Percentiles rank a stretch among this genome's conserved stretches.
These are phyloP conservation scores for Alternaria ventricosa DNA, from an alignment of 2,329 filamentous ascomycete genomes.

Conservation along the genomic window DNA sequence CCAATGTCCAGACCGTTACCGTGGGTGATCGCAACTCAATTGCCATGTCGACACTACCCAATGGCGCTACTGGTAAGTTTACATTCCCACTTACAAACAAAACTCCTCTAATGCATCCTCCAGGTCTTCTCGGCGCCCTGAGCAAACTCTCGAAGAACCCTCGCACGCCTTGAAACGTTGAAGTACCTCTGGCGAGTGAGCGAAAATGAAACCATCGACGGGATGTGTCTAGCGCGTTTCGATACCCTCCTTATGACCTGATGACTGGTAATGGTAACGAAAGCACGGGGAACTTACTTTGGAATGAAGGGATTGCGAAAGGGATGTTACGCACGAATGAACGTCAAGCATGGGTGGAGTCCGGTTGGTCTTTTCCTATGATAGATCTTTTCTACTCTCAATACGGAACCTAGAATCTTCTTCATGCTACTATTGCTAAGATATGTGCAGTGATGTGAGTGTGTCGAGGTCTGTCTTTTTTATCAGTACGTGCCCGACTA, in stretches of 20 bases:
- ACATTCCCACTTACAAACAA: too few species aligned
- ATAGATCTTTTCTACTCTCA: constrained; percentile 1
- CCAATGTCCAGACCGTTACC: constrained; percentile 81
- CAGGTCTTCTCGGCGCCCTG: constrained; percentile 41
- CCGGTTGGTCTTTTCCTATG: constrained; percentile 1
- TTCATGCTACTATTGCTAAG: too few species aligned
- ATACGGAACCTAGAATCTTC: not conserved
- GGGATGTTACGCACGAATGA: constrained; percentile 1
- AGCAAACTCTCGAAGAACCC: constrained; percentile 36
- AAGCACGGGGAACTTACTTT: not conserved
- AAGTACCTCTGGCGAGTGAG: not conserved
- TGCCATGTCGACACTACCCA: constrained; percentile 82
- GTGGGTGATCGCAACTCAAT: constrained; percentile 88
- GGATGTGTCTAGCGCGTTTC: constrained; percentile 1
- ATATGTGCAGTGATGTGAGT: too few species aligned
- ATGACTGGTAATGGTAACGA: not conserved
- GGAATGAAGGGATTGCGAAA: not conserved
- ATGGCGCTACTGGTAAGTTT: constrained; percentile 84
- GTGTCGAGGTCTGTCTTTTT: not conserved
- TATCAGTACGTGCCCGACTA: not conserved
- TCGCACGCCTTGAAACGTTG: not conserved
- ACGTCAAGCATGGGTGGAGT: constrained; percentile 11
- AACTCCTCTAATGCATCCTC: constrained; percentile 10
- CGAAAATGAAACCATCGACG: not conserved
- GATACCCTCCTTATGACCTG: constrained; percentile 8